Conservation (phyloP, 2,329 filamentous ascomycete species). For the Plenodomus lindquistii region DNA sequence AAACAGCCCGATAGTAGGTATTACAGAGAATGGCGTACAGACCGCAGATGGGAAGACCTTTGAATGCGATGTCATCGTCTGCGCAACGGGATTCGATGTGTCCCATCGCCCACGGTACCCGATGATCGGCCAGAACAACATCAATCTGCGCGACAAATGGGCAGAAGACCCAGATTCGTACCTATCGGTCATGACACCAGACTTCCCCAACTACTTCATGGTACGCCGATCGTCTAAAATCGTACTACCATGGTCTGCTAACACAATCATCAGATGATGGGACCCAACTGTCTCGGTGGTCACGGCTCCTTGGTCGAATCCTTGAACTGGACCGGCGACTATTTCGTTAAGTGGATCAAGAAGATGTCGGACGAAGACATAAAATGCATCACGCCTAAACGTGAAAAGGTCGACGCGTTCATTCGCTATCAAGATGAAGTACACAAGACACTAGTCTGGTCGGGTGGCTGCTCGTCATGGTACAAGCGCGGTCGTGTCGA, state of each 20-base stretch:
- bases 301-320: conserved; percentile 22
- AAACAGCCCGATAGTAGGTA: conserved; percentile 48
- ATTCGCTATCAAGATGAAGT: conserved; percentile 23
- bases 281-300: conserved; percentile 22
- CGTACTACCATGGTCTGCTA: neutral
- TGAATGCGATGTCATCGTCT: conserved; percentile 42
- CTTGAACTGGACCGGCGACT: conserved; percentile 25
- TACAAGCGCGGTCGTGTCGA: conserved; percentile 22
- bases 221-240: neutral
- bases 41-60: conserved; percentile 47
- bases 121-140: conserved; percentile 44
- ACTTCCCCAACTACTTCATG: conserved; percentile 22
- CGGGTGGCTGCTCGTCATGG: conserved; percentile 21
- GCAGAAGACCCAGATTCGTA: conserved; percentile 45
- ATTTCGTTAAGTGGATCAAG: conserved; percentile 28
- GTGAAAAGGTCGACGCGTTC: conserved; percentile 17
- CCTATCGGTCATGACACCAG: conserved; percentile 37
- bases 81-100: conserved; percentile 50
- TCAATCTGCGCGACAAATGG: conserved; percentile 47
- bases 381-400: conserved; percentile 19
- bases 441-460: conserved; percentile 22
- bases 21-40: conserved; percentile 51
- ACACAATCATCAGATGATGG: conserved; percentile 23
- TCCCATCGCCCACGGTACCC: conserved; percentile 48
- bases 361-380: conserved; percentile 24